Percentiles rank a stretch among this genome's conserved stretches.
phyloP scores from a whole-genome alignment of 2,329 filamentous ascomycete species.

The Pseudocercospora pini-densiflorae region DNA sequence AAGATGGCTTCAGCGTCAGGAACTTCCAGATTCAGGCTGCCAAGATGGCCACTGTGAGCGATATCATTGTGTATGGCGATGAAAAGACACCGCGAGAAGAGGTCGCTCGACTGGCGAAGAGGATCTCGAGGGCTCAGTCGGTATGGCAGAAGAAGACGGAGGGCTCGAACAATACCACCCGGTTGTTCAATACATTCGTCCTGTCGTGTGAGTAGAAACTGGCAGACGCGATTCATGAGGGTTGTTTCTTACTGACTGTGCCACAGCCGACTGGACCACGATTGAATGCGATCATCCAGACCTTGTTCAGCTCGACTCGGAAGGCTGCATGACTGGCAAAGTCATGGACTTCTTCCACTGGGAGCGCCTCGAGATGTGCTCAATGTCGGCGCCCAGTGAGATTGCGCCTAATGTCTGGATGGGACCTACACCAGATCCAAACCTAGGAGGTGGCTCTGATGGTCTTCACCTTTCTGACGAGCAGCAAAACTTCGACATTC shows the following conservation, averaged over 20 bases:
- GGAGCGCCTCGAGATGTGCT: constrained; percentile 90
- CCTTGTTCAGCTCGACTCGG: constrained; percentile 75
- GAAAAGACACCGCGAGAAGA: constrained; percentile 65
- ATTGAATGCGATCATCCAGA: constrained; percentile 73
- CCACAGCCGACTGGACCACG: constrained; percentile 64
- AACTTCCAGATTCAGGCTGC: constrained; percentile 97
- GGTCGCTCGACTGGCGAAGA: constrained; percentile 66
- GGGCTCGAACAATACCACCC: constrained; percentile 44
- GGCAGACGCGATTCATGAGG: neutral
- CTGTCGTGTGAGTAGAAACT: constrained; percentile 57
- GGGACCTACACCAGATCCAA: constrained; percentile 79
- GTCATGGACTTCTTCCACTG: constrained; percentile 88
- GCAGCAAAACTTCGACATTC: constrained; percentile 65
- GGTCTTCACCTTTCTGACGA: constrained; percentile 52
- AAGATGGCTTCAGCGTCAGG: constrained; percentile 89
- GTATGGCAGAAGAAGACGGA: constrained; percentile 72
- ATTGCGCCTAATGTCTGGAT: constrained; percentile 90
- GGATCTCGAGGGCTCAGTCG: constrained; percentile 75
- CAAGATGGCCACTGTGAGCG: constrained; percentile 85
- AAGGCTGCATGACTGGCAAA: constrained; percentile 72
- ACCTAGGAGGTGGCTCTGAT: constrained; percentile 45
- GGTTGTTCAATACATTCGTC: constrained; percentile 85
- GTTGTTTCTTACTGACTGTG: constrained; percentile 43
- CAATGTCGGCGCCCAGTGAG: constrained; percentile 87
- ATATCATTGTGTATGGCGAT: constrained; percentile 91